phyloP scores from a whole-genome alignment of 176 grass and related monocot genomes.

The Bolboschoenus planiculmis region DNA sequence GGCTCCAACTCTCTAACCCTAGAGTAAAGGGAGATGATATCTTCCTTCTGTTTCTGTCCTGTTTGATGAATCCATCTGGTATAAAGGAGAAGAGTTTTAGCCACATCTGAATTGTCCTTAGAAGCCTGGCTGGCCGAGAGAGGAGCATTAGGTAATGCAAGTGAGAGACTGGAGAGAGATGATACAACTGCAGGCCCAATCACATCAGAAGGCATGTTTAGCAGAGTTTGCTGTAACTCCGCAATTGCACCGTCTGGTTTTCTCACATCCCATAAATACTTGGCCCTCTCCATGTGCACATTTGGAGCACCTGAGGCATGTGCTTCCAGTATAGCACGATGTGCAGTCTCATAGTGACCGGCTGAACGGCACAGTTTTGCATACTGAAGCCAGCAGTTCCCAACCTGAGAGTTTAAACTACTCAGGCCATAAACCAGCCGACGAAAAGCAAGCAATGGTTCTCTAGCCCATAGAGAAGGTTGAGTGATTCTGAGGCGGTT shows the following conservation, averaged over 20 bases:
- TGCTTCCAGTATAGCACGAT: conserved; percentile 90
- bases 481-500: conserved; percentile 87
- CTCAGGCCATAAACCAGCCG: conserved; percentile 72
- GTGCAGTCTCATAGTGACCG: conserved; percentile 83
- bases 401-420: conserved; percentile 73
- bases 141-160: conserved; percentile 78
- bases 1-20: conserved; percentile 79
- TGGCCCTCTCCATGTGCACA: conserved; percentile 91
- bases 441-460: conserved; percentile 88
- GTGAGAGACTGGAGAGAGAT: conserved; percentile 77
- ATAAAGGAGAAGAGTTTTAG: conserved; percentile 93
- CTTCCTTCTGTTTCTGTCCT: conserved; percentile 81
- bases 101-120: conserved; percentile 73
- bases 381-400: conserved; percentile 94
- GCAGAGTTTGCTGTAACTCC: conserved; percentile 84
- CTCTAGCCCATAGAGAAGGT: conserved; percentile 83
- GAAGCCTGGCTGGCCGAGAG: conserved; percentile 57
- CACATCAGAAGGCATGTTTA: conserved; percentile 73
- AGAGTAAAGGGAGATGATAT: conserved; percentile 68
- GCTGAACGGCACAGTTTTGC: conserved; percentile 86
- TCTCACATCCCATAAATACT: conserved; percentile 81
- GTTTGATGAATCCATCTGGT: conserved; percentile 98
- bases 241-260: conserved; percentile 90
- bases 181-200: conserved; percentile 52
- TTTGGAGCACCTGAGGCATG: conserved; percentile 72